Percentiles rank a stretch among this genome's conserved stretches.
phyloP scores from a whole-genome alignment of 208 protist genomes.

The Entamoeba moshkovskii region DNA sequence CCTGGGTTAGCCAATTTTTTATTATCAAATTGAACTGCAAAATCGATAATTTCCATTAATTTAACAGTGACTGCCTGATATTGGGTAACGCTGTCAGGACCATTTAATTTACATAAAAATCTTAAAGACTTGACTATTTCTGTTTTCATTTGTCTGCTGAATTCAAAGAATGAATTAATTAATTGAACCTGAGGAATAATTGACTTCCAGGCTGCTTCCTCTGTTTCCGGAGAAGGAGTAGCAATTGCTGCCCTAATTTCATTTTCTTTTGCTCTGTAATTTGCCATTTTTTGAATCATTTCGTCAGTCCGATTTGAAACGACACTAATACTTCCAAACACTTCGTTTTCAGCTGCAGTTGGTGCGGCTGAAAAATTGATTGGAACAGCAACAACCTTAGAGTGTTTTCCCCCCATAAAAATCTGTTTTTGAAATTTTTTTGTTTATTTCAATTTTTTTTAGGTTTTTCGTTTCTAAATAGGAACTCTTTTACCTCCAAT shows the following conservation, averaged over 20 bases:
- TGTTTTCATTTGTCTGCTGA: not conserved
- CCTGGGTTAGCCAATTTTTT: not conserved
- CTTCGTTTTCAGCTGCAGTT: not conserved
- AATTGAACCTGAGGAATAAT: not conserved
- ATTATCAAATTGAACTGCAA: not conserved
- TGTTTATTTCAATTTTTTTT: no score
- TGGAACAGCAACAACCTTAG: not conserved
- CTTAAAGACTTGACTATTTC: not conserved
- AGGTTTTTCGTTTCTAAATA: no score
- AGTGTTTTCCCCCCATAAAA: not conserved
- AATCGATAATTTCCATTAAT: not conserved
- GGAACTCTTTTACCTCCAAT: no score
- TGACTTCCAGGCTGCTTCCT: conserved; percentile 27
- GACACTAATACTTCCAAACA: not conserved
- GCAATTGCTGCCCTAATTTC: conserved; percentile 44
- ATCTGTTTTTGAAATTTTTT: not conserved
- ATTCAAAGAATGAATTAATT: not conserved
- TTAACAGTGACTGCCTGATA: not conserved
- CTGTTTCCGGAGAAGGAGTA: conserved; percentile 42
- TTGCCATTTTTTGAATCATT: conserved; percentile 3
- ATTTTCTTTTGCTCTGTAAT: conserved; percentile 18
- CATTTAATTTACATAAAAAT: not conserved
- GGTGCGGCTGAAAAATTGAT: not conserved
- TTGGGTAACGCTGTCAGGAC: not conserved
- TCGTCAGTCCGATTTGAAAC: not conserved